Evolutionary conservation across 441 rosid species (phyloP), one percentile per base, ranked within the genome.

Genomic region (Gossypium schwendimanii): DNA sequence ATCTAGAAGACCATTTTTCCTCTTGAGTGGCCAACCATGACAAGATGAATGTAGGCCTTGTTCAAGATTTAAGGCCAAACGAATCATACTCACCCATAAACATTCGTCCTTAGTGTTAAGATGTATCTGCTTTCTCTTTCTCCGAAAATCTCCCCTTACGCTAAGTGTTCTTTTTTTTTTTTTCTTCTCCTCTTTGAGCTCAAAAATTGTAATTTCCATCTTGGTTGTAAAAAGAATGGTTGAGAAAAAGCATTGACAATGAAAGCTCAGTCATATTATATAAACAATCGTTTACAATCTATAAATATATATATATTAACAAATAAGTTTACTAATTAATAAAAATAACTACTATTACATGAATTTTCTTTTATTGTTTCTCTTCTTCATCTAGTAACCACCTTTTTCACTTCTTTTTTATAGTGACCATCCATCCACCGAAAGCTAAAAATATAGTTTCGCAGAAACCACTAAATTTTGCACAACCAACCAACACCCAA

Each of bases 401-500:
- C 39, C 39, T 6, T 33, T 17, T 12, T 45, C 24, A 62, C 49
- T 9, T 17, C 0, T 23, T 62, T 36, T 17, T 0, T 33, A 33
- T 36, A 3, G 24, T 1, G 10, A 17, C 14, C 67, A 23, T 47
- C 36, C 28, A 66, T n/a, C 70, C 70, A 65, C 55, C 21, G 39
- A 65, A 23, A 23, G 54, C 36, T 5, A 31, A 26, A 45, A 14
- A 3, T 47, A 4, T 2, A 14, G 21, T 47, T 14, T 66, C 41
- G 70, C 70, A 47, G 41, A 6, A 1, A 23, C 23, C 55, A 66
- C 58, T 47, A n/a, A 44, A 24, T 7, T 20, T 47, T 66, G 3
- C 57, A 20, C 70, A 66, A 24, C 58, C 70, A 66, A 24, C 70
- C 70, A 57, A 49, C 58, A 49, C 23, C 20, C 41, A n/a, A 45